Evolutionary conservation across 2,329 filamentous ascomycete genomes (phyloP), one percentile per base, ranked within the genome.

Genomic region (Phaeophleospora eucalypticola): DNA sequence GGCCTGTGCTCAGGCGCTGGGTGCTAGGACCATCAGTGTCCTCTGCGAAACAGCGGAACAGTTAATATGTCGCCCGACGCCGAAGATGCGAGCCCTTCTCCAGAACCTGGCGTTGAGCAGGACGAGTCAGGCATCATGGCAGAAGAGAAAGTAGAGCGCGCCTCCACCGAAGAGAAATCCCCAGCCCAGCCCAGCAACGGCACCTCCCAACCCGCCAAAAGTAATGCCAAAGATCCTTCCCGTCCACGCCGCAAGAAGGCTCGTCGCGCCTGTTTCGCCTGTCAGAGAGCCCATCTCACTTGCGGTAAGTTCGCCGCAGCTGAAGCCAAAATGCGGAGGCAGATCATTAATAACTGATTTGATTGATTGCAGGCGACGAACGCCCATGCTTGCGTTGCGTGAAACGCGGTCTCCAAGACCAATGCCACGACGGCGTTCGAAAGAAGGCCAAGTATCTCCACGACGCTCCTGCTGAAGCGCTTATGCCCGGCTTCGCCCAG

Each of bases 361-460:
- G 41, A 49, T 6, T 37, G 57, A 66, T 52, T 52, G 42, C 64
- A 97, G 93, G 91, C 62, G 93, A 98, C 67, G 91, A 98, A 68
- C 81, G 93, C 59, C 93, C 93, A 43, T 98, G 93, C 66, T 82
- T 89, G 63, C 79, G 93, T 62, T 98, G 93, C 68, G 89, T 97
- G 59, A 96, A 96, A 70, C 85, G 93, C 60, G 88, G 89, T 37
- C 80, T 97, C 17, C 87, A 89, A 61, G 89, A 95, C 66, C 82
- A 82, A 51, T 98, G 93, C 64, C 89, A 95, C 68, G 93, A 98
- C 65, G 93, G 93, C 44, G 89, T 97, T 42, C 86, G 93, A 54
- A 98, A 98, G 71, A 98, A 97, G 77, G 93, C 93, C 43, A 98
- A 98, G 69, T 98, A 98, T 68, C 86, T 98, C 46, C 90, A 97